phyloP scores from a whole-genome alignment of 192 early-diverging fungal genomes.

The Coemansia sp. region DNA sequence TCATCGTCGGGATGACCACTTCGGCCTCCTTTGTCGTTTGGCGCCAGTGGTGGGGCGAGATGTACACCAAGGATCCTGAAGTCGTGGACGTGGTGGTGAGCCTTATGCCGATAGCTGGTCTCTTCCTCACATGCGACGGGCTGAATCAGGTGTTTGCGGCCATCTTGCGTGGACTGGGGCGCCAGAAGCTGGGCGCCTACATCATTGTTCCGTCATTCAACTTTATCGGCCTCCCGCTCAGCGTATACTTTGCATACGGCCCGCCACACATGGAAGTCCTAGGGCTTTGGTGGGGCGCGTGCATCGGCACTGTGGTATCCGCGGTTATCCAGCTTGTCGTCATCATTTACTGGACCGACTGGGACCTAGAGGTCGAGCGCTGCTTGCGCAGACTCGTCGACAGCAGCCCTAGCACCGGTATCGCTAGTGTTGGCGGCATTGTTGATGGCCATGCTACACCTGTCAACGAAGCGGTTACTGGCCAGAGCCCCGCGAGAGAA shows the following conservation, averaged over 20 bases:
- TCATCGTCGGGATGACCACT: conserved; percentile 57
- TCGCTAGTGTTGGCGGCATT: conserved; percentile 2
- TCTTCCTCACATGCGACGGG: conserved; percentile 52
- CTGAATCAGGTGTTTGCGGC: conserved; percentile 61
- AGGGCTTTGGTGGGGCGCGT: conserved; percentile 65
- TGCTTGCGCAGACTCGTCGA: conserved; percentile 30
- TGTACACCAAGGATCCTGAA: conserved; percentile 48
- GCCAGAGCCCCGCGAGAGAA: neutral
- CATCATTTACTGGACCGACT: conserved; percentile 28
- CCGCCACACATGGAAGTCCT: conserved; percentile 58
- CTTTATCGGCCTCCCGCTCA: conserved; percentile 51
- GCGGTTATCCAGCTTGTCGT: conserved; percentile 29
- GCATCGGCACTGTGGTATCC: conserved; percentile 43
- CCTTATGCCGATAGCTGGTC: conserved; percentile 32
- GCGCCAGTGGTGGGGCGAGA: conserved; percentile 60
- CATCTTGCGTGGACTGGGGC: conserved; percentile 55
- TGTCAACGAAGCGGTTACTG: conserved; percentile 6
- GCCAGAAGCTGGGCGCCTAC: conserved; percentile 54
- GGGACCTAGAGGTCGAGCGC: conserved; percentile 33
- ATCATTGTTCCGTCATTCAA: conserved; percentile 55
- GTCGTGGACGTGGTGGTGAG: conserved; percentile 29
- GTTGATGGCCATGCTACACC: conserved; percentile 7
- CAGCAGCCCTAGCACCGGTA: conserved; percentile 14
- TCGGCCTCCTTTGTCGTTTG: conserved; percentile 57
- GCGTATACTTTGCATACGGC: conserved; percentile 50